phyloP scores from a whole-genome alignment of 805 yeast genomes.

The Kregervanrija delftensis region DNA sequence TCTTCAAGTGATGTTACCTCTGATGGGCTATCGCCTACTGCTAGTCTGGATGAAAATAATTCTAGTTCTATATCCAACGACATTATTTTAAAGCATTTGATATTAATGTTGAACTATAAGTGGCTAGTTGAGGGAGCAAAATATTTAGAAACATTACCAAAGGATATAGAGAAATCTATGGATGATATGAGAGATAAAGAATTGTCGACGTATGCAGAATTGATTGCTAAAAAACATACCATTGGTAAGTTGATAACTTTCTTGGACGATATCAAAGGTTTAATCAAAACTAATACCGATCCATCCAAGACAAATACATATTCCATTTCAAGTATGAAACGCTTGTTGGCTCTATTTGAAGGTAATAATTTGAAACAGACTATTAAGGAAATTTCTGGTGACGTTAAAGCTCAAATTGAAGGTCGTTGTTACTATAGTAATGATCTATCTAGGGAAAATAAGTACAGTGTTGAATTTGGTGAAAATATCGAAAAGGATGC shows the following conservation, averaged over 20 bases:
- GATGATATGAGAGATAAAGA: conserved; percentile 28
- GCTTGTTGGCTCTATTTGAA: conserved; percentile 52
- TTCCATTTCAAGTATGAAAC: conserved; percentile 50
- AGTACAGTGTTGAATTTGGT: conserved; percentile 19
- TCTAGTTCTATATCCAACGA: conserved; percentile 8
- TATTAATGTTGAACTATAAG: conserved; percentile 46
- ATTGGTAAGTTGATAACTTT: conserved; percentile 66
- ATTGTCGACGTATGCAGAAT: conserved; percentile 36
- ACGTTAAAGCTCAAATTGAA: conserved; percentile 46
- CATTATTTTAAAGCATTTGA: conserved; percentile 22
- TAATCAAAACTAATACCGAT: conserved; percentile 35
- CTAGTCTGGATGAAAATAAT: conserved; percentile 1
- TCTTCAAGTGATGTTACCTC: conserved; percentile 8
- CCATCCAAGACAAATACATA: conserved; percentile 59
- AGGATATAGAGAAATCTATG: conserved; percentile 20
- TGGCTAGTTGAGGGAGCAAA: conserved; percentile 40
- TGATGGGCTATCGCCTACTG: neutral
- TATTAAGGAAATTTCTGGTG: conserved; percentile 47
- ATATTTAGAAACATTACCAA: conserved; percentile 18
- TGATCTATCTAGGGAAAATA: conserved; percentile 18
- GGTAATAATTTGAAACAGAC: conserved; percentile 48
- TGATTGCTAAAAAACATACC: conserved; percentile 38
- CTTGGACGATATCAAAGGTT: conserved; percentile 54
- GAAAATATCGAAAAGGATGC: conserved; percentile 45
- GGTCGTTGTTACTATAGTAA: conserved; percentile 19